Conservation (phyloP, 2,329 filamentous ascomycete species). For the Paraphaeosphaeria sporulosa region DNA sequence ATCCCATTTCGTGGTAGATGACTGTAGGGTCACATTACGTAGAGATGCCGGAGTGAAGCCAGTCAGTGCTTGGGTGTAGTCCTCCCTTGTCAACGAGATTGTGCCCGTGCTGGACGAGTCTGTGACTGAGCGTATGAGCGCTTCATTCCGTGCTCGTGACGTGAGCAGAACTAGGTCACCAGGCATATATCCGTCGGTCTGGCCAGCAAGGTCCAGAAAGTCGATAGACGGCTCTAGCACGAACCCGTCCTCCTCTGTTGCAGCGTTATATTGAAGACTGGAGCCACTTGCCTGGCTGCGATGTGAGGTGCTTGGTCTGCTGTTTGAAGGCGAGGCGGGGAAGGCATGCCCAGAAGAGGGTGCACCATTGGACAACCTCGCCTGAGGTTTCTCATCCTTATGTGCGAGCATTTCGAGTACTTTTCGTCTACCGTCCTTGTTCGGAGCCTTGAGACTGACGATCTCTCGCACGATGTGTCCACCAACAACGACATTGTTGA, state of each 20-base stretch:
- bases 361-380: constrained; percentile 22
- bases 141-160: constrained; percentile 87
- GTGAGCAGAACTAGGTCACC: constrained; percentile 89
- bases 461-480: constrained; percentile 94
- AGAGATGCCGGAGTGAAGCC: constrained; percentile 96
- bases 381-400: constrained; percentile 43
- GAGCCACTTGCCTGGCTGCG: constrained; percentile 53
- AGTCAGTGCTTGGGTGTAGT: constrained; percentile 85
- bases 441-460: constrained; percentile 84
- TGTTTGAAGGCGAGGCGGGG: constrained; percentile 56
- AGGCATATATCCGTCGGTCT: constrained; percentile 98
- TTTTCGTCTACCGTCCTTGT: constrained; percentile 85
- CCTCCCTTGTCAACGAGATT: constrained; percentile 72
- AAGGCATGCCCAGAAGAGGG: constrained; percentile 41
- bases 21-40: constrained; percentile 91
- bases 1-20: constrained; percentile 89
- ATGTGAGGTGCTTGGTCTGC: constrained; percentile 53
- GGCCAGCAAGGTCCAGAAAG: constrained; percentile 89
- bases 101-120: constrained; percentile 42
- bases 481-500: constrained; percentile 89
- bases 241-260: constrained; percentile 63
- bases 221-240: constrained; percentile 79
- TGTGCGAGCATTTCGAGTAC: constrained; percentile 82
- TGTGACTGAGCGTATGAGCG: constrained; percentile 81
- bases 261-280: constrained; percentile 48